Evolutionary conservation across 2,329 filamentous ascomycete species (phyloP).

Genomic region (Botrytis paeoniae): DNA sequence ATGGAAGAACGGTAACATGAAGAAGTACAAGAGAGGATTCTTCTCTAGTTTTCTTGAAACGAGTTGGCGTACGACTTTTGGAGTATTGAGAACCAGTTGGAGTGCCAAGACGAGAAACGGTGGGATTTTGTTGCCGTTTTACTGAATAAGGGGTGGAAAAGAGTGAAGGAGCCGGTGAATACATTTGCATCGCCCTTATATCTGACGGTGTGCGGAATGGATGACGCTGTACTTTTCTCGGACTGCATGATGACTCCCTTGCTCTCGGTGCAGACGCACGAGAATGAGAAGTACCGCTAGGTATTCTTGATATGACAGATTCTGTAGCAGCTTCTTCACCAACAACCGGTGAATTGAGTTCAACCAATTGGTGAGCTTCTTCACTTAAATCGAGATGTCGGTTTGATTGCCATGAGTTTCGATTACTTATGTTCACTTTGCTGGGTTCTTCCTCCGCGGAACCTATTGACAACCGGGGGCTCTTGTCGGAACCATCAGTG

Average conservation of each 20-base stretch:
- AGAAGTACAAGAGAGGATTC: slow-evolving; percentile 70
- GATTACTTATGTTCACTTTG: not conserved
- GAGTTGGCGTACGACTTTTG: slow-evolving; percentile 47
- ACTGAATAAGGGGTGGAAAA: slow-evolving; percentile 53
- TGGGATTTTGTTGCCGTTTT: slow-evolving; percentile 46
- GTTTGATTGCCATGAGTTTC: slow-evolving; percentile 12
- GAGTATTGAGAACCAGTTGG: slow-evolving; percentile 40
- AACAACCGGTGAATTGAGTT: slow-evolving; percentile 31
- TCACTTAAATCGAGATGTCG: slow-evolving; percentile 7
- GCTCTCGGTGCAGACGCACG: slow-evolving; percentile 35
- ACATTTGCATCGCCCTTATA: slow-evolving; percentile 69
- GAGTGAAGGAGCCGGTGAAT: slow-evolving; percentile 59
- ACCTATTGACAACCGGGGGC: slow-evolving; percentile 31
- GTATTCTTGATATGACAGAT: slow-evolving; percentile 46
- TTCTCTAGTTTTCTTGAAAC: slow-evolving; percentile 55
- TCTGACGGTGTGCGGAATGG: slow-evolving; percentile 68
- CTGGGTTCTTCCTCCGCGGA: slow-evolving; percentile 30
- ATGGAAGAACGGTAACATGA: slow-evolving; percentile 72
- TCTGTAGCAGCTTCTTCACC: slow-evolving; percentile 38
- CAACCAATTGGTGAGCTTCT: slow-evolving; percentile 27
- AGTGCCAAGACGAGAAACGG: slow-evolving; percentile 57
- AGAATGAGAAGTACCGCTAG: slow-evolving; percentile 36
- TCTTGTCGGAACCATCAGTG: slow-evolving; percentile 31
- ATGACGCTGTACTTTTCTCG: slow-evolving; percentile 53
- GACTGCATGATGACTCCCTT: slow-evolving; percentile 44